Conservation (phyloP, 805 yeast species). For the Phaffomyces opuntiae region DNA sequence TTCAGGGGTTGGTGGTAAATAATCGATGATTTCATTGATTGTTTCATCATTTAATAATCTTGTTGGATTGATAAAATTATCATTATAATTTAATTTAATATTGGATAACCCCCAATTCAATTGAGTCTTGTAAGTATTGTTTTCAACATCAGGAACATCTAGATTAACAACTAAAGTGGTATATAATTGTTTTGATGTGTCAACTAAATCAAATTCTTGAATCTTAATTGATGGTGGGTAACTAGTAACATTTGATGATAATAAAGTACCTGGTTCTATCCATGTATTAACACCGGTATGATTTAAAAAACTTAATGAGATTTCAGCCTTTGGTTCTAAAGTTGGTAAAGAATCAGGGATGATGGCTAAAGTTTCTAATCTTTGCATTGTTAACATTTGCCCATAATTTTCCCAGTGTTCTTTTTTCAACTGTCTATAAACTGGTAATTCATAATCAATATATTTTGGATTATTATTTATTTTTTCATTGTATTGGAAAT, state of each 20-base stretch:
- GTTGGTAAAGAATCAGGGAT: slow-evolving; percentile 96
- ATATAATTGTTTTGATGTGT: slow-evolving; percentile 45
- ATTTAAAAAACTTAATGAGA: slow-evolving; percentile 68
- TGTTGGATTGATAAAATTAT: slow-evolving; percentile 42
- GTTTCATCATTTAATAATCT: slow-evolving; percentile 27
- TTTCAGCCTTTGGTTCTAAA: slow-evolving; percentile 70
- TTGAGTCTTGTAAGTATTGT: slow-evolving; percentile 62
- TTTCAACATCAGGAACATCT: slow-evolving; percentile 73
- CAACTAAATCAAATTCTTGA: slow-evolving; percentile 55
- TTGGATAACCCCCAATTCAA: slow-evolving; percentile 75
- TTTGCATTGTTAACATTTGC: slow-evolving; percentile 81
- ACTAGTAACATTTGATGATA: slow-evolving; percentile 68
- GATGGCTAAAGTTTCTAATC: slow-evolving; percentile 76
- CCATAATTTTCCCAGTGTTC: slow-evolving; percentile 67
- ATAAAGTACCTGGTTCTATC: slow-evolving; percentile 71
- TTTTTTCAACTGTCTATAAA: slow-evolving; percentile 64
- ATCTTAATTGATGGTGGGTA: slow-evolving; percentile 74
- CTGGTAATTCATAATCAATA: slow-evolving; percentile 67
- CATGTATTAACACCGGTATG: slow-evolving; percentile 54
- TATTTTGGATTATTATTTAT: slow-evolving; percentile 32
- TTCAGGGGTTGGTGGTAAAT: slow-evolving; percentile 83
- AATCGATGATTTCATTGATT: slow-evolving; percentile 45
- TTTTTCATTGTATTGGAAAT: slow-evolving; percentile 39
- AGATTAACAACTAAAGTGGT: slow-evolving; percentile 84
- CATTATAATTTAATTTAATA: slow-evolving; percentile 50